These are phyloP conservation scores for Torulaspora globosa DNA, from an alignment of 1,139 yeast species.

Conservation along the genomic window DNA sequence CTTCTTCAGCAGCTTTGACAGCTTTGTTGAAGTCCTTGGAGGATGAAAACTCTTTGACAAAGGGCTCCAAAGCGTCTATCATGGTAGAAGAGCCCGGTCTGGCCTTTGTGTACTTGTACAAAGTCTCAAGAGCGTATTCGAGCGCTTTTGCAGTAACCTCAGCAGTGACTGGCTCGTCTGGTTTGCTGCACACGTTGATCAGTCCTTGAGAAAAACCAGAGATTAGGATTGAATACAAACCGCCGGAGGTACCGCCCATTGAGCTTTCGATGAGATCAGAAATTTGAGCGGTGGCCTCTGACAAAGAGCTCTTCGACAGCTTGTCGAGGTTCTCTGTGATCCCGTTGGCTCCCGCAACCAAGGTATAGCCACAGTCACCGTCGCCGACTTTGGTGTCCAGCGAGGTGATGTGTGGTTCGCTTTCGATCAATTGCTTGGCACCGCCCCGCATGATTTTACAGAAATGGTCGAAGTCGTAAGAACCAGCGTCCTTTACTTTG, in stretches of 20 bases:
- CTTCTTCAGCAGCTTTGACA: slow-evolving; percentile 61
- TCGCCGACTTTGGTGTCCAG: slow-evolving; percentile 91
- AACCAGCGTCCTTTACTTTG: slow-evolving; percentile 41
- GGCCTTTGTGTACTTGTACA: slow-evolving; percentile 81
- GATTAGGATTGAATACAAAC: slow-evolving; percentile 78
- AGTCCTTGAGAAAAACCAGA: slow-evolving; percentile 60
- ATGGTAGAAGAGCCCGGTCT: slow-evolving; percentile 86
- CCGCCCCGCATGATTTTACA: slow-evolving; percentile 44
- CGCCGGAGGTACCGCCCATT: slow-evolving; percentile 98
- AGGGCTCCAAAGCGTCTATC: slow-evolving; percentile 84
- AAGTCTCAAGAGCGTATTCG: slow-evolving; percentile 52
- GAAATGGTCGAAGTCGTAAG: slow-evolving; percentile 38
- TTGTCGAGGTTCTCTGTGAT: slow-evolving; percentile 51
- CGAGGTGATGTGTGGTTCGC: slow-evolving; percentile 77
- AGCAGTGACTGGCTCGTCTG: slow-evolving; percentile 37
- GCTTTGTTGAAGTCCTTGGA: slow-evolving; percentile 56
- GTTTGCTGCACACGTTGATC: slow-evolving; percentile 31
- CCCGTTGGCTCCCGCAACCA: slow-evolving; percentile 77
- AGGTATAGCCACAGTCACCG: slow-evolving; percentile 94
- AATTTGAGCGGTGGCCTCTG: slow-evolving; percentile 53
- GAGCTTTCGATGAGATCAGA: slow-evolving; percentile 79
- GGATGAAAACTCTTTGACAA: slow-evolving; percentile 56
- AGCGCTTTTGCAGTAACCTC: slow-evolving; percentile 44
- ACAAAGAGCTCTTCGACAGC: slow-evolving; percentile 47
- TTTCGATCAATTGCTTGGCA: slow-evolving; percentile 46